phyloP scores from a whole-genome alignment of 495 filamentous ascomycete genomes.

The Penicillium coprophilum region DNA sequence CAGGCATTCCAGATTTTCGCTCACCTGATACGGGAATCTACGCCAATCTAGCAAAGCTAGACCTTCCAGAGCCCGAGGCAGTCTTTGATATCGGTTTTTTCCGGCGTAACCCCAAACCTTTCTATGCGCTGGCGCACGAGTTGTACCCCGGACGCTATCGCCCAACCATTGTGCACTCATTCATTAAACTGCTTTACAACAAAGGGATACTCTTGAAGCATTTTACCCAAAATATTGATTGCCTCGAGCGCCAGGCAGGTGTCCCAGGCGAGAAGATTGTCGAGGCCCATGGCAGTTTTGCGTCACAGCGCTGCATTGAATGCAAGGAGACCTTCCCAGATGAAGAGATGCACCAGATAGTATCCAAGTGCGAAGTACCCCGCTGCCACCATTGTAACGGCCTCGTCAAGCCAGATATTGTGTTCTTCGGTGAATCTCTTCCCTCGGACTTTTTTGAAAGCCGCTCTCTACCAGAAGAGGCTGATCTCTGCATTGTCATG shows the following conservation, averaged over 20 bases:
- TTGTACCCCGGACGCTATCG: constrained; percentile 89
- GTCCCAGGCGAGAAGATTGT: constrained; percentile 78
- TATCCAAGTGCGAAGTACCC: constrained; percentile 64
- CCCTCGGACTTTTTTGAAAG: constrained; percentile 68
- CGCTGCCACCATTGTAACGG: constrained; percentile 71
- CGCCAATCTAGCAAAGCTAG: constrained; percentile 78
- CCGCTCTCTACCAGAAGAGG: constrained; percentile 51
- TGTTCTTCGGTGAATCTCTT: constrained; percentile 91
- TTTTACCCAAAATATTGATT: constrained; percentile 98
- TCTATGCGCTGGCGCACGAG: constrained; percentile 88
- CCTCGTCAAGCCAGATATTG: constrained; percentile 93
- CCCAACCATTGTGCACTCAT: constrained; percentile 80
- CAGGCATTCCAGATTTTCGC: constrained; percentile 88
- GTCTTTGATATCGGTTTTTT: constrained; percentile 88
- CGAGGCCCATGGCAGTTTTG: constrained; percentile 95
- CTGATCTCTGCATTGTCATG: constrained; percentile 86
- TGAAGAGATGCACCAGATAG: constrained; percentile 65
- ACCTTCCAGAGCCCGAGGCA: constrained; percentile 76
- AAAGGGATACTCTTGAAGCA: constrained; percentile 78
- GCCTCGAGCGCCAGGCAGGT: constrained; percentile 84
- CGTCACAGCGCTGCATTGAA: constrained; percentile 83
- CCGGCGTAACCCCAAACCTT: constrained; percentile 76
- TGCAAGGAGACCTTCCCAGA: constrained; percentile 72
- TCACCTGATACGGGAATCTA: constrained; percentile 86
- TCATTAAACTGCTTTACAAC: constrained; percentile 70